Evolutionary conservation across 495 filamentous ascomycete genomes (phyloP), one percentile per base, ranked within the genome.

Genomic region (Penicillium steckii): DNA sequence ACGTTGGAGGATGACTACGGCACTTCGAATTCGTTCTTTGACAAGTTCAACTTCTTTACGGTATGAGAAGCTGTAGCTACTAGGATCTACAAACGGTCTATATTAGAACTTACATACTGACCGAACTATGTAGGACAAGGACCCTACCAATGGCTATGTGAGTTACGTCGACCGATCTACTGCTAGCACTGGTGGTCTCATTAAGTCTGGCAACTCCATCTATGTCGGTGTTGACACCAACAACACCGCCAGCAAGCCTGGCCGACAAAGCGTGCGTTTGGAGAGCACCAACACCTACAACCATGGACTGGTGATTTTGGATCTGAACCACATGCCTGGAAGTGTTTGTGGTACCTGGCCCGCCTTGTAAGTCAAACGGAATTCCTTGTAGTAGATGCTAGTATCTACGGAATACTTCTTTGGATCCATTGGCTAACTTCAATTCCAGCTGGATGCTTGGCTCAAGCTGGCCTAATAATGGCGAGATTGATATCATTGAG

Each of bases 401-500:
- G n/a, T n/a, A n/a, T n/a, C n/a, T n/a, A n/a, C n/a, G n/a, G n/a
- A n/a, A n/a, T n/a, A n/a, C n/a, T 25, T 22, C 40, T n/a, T 37
- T n/a, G 5, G 2, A n/a, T 37, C 13, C 21, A 41, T 12, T 21
- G 12, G n/a, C 38, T 41, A 41, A 56, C 56, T 29, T 1, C 12
- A 10, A 25, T 18, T 26, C 8, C 32, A 77, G 75, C 69, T 81
- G 77, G 75, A 71, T 79, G 50, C 65, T 80, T 29, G 81, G 80
- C 47, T 52, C 64, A 27, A 72, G 81, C 72, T 90, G 86, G 86
- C 86, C 86, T 21, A 64, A 65, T n/a, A 73, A 82, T 55, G 86
- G 86, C 49, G 85, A 90, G 62, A 85, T 89, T 58, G 86, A 90
- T 50, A 77, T 90, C 41, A 85, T 91, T 69, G 87, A 90, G 66